Evolutionary conservation across 495 filamentous ascomycete species (phyloP), one percentile per base, ranked within the genome.

Genomic region (Lasiosphaeria hispida): DNA sequence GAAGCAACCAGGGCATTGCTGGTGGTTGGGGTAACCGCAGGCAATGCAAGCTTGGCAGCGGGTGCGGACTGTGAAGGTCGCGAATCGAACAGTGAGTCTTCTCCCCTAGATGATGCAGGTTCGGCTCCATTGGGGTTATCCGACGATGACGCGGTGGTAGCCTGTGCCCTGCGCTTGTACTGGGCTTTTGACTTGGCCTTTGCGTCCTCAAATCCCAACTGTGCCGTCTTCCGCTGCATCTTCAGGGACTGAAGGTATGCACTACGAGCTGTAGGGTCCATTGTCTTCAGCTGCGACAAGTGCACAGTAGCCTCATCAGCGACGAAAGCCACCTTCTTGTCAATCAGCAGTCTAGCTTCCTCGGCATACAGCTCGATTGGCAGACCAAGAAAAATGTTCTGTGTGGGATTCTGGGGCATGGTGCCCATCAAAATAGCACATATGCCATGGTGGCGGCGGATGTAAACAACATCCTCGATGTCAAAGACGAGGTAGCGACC

Each of bases 321-420:
- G 58, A 96, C 81, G 72, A 87, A 91, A 55, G 82, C 92, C 63
- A 85, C 81, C 63, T 82, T 85, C 63, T 86, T 87, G 62, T 96
- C 90, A 57, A 96, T 85, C 35, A 98, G 81, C 54, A 96, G 68
- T 54, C 84, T 81, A 3, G 86, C 92, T 75, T 98, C 94, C 70
- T 97, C 94, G 0, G 89, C 86, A 81, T 93, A 90, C 40, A 98
- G 76, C 75, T 96, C 87, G 38, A 97, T 65, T 1, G 94, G 94
- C 37, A 97, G 72, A 15, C 94, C 90, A 56, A 92, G 80, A 69
- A 97, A 97, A 49, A 96, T 80, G 77, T 97, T 98, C 71, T 98
- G 94, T 63, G 93, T 90, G 6, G 93, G 91, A 41, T 87, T 83
- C 73, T 96, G 94, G 2, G 95, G 91, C 40, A 97, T 84, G 3